Evolutionary conservation across 1,284 basidiomycete genomes (phyloP), one percentile per base, ranked within the genome.

Genomic region (Rhodotorula glutinis): DNA sequence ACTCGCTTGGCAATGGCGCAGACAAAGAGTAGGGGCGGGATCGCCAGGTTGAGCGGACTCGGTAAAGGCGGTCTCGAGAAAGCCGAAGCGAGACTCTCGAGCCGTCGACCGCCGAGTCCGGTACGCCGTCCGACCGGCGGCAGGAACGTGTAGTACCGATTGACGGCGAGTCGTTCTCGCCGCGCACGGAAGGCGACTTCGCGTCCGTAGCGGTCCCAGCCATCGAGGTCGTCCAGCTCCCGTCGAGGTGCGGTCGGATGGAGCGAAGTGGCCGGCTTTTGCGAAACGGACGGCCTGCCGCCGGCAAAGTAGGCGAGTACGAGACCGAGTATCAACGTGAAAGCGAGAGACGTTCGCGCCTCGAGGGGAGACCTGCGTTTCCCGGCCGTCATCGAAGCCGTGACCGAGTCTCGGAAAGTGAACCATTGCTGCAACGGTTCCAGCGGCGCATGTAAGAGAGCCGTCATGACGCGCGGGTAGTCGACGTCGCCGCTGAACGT

Each of bases 291-390:
- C 2, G 72, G 72, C 0, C 72, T 63, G 1, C 72, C 72, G 33
- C 72, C 72, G 17, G 70, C 58, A 57, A 73, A 73, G 57, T 72
- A 73, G 14, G 72, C 72, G 41, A 73, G 65, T 23, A 72, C 70
- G 63, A 62, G 65, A 21, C 72, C 72, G 49, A 72, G 65, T 21
- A 73, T 43, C 29, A 73, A 65, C 5, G 72, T 72, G 58, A 73
- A 72, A 21, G 70, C 70, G 41, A 73, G 67, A 3, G 72, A 64
- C 11, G 72, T 73, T 14, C 72, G 65, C 7, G 72, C 72, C 56
- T 73, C 72, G 59, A 73, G 61, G 0, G 72, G 72, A 8, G 66
- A 62, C 3, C 43, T 30, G 10, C 30, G 58, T 19, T 19, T 58
- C 10, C 25, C 25, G n/a, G 51, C 44, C 5, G 57, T n/a, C 21